Evolutionary conservation across 208 protist genomes (phyloP).

Genomic region (Acanthamoeba royreba): DNA sequence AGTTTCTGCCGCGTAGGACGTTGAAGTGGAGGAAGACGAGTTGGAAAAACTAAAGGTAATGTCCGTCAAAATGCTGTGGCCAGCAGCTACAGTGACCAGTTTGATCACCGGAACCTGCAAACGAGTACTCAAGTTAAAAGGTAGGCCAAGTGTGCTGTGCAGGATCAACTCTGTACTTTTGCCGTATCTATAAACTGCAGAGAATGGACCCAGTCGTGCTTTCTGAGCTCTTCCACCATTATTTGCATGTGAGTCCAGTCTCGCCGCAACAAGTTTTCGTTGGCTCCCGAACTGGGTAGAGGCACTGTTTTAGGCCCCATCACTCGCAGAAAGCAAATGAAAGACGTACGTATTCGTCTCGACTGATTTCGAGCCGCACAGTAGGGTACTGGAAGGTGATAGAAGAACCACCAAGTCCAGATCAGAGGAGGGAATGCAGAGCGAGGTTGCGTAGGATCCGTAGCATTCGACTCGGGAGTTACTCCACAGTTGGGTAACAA

Average conservation of each 20-base stretch:
- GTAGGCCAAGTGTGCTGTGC: background rate
- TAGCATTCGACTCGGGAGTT: slow-evolving; percentile 18
- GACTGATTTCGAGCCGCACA: background rate
- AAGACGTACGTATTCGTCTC: background rate
- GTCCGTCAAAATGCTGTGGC: background rate
- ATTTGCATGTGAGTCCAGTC: slow-evolving; percentile 23
- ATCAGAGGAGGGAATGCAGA: background rate
- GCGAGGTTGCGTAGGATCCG: background rate
- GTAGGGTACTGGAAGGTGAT: background rate
- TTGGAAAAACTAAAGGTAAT: slow-evolving; percentile 26
- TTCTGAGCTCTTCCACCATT: background rate
- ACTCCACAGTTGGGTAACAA: background rate
- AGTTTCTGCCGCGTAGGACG: background rate
- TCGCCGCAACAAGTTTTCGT: background rate
- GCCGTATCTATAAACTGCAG: slow-evolving; percentile 36
- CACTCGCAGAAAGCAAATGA: background rate
- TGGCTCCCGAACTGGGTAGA: background rate
- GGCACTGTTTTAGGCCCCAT: background rate
- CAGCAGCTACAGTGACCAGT: background rate
- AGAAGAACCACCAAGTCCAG: slow-evolving; percentile 20
- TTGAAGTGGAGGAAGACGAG: background rate
- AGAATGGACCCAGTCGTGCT: slow-evolving; percentile 21
- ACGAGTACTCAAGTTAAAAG: background rate
- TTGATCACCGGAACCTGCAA: slow-evolving; percentile 19
- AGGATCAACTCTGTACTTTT: background rate